Conservation (phyloP, 345 rosid species). For the Linum tenue region DNA sequence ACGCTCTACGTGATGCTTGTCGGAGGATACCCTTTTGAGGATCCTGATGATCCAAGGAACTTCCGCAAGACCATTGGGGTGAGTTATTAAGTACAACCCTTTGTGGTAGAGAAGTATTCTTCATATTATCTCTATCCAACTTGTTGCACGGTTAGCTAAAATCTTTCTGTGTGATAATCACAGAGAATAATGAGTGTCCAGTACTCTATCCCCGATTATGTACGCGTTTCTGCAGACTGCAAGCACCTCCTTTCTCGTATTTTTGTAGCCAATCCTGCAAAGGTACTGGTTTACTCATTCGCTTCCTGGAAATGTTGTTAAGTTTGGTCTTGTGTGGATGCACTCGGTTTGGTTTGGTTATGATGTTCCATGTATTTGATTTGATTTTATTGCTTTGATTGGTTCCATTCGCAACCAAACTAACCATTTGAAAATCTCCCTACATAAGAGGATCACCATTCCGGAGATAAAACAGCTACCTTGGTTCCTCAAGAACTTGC, state of each 20-base stretch:
- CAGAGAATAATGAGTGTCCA: constrained; percentile 91
- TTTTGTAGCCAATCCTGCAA: constrained; percentile 72
- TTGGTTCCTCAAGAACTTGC: constrained; percentile 20
- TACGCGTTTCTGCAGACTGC: constrained; percentile 70
- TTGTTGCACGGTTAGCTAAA: too few relatives aligned
- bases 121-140: neutral
- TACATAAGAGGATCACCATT: constrained; percentile 9
- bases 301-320: neutral
- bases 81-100: neutral
- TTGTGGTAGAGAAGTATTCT: neutral
- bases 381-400: too few relatives aligned
- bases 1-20: constrained; percentile 4
- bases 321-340: too few relatives aligned
- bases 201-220: constrained; percentile 81
- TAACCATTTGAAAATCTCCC: too few relatives aligned
- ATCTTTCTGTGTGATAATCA: neutral
- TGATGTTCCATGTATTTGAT: too few relatives aligned
- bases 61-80: constrained; percentile 6
- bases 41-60: constrained; percentile 3
- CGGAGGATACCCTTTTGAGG: constrained; percentile 5
- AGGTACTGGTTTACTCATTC: constrained; percentile 27
- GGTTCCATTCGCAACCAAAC: too few relatives aligned
- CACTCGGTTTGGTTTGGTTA: too few relatives aligned
- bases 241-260: constrained; percentile 68
- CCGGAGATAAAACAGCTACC: constrained; percentile 19